phyloP scores from a whole-genome alignment of 805 yeast species.

The Sporopachydermia quercuum region DNA sequence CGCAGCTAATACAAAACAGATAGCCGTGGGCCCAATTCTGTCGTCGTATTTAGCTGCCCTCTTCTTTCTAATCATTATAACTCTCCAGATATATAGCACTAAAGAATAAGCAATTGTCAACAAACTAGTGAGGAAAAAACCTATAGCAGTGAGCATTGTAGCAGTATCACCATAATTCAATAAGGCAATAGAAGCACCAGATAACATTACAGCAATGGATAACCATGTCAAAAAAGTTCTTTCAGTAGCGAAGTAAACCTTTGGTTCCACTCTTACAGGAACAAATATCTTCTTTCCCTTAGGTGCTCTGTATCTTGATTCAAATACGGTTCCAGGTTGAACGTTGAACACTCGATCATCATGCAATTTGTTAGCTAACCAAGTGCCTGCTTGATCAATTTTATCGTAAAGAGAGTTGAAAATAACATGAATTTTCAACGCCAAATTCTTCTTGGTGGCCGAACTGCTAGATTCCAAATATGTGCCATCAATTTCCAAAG shows the following conservation, averaged over 20 bases:
- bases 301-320: conserved; percentile 51
- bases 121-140: conserved; percentile 72
- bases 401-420: not conserved
- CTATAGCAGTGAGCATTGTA: conserved; percentile 69
- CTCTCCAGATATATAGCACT: conserved; percentile 66
- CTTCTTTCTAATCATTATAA: conserved; percentile 66
- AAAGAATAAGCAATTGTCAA: conserved; percentile 61
- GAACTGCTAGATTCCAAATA: not conserved
- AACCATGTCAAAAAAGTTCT: conserved; percentile 91
- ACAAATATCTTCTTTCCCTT: conserved; percentile 81
- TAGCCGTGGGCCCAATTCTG: conserved; percentile 69
- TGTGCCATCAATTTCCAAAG: conserved; percentile 5
- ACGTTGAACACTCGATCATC: conserved; percentile 38
- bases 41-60: conserved; percentile 79
- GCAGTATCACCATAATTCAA: conserved; percentile 69
- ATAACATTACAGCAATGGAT: conserved; percentile 75
- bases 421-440: not conserved
- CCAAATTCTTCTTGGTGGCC: not conserved
- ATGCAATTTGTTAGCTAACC: conserved; percentile 17
- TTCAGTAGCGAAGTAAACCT: conserved; percentile 97
- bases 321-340: conserved; percentile 51
- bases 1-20: conserved; percentile 59
- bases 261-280: conserved; percentile 95
- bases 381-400: not conserved
- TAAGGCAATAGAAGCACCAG: conserved; percentile 79